Base-by-base conservation (phyloP, 2,329 filamentous ascomycete genomes). In the Colletotrichum tamarilloi region DNA sequence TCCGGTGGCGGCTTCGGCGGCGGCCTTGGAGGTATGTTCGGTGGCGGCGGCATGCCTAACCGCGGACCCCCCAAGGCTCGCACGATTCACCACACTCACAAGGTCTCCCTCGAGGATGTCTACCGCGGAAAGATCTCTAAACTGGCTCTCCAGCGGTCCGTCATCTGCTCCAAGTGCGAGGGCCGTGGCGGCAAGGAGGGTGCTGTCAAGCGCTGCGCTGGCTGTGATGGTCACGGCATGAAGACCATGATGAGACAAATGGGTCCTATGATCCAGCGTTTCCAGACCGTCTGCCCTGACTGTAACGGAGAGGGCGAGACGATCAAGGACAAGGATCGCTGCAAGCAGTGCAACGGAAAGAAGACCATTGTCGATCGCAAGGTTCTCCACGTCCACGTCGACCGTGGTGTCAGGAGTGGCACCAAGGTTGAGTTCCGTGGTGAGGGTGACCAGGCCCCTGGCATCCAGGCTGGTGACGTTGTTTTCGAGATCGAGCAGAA, bases 161-260 rank as follows among this genome's bases (percentile, higher is more conserved):
- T 99, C 83, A 97, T 99, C 85, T 99, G 97, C 88, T 88, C 94
- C 77, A 95, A 95, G 86, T 99, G 97, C 84, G 93, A 97, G 73
- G 97, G 97, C 76, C 92, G 95, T 73, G 97, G 97, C 80, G 97
- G 97, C 77, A 99, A 99, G 88, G 96, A 98, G 77, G 97, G 97
- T 76, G 94, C 97, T n/a, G 96, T 98, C 76, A 96, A 95, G 87
- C 94, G 93, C 80, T 99, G 97, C 85, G 82, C 91, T 53, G 94
- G 95, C 80, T 99, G 97, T 84, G 95, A 97, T 80, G 97, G 97
- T 77, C 91, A 93, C 76, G 97, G 97, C 85, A 98, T 98, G 94
- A 98, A 98, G 93, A 98, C 94, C 53, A 98, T 99, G 96, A 98
- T 99, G 97, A 94, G 97, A 82, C 97, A 99, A 86, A 98, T 99